Evolutionary conservation across 1,284 basidiomycete genomes (phyloP), one percentile per base, ranked within the genome.

Genomic region (Mrakiaceae sp.): DNA sequence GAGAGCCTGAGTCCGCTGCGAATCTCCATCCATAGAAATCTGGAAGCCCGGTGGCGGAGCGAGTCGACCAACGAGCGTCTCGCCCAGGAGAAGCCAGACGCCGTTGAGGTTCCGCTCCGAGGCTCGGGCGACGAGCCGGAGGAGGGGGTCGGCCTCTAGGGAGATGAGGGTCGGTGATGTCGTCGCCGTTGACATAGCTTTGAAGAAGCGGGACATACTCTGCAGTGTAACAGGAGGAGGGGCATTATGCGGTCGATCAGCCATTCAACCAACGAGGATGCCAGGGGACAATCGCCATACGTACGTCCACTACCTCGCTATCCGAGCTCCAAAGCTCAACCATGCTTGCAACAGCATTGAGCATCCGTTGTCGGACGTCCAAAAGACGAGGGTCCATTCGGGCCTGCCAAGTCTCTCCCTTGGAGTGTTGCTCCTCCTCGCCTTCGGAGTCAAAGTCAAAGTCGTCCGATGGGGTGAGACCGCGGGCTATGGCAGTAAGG

Each of bases 51-150:
- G 73, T 5, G 88, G 87, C 2, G 89, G 86, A 68, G 89, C 85
- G 58, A 94, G 80, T 68, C 92, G 87, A 11, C 84, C 81, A 61
- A 88, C 81, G 27, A 94, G 79, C 70, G 88, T 88, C 7, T 84
- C 82, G 3, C 88, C 86, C 0, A 94, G 79, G 10, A 84, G 83
- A 9, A 94, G 79, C 91, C 91, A 95, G 1, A 88, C 82, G 0
- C 86, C 87, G 0, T 86, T 90, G 7, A 89, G 78, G 66, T 86
- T 84, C 46, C 84, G 79, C 69, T 86, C 84, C 3, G 85, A 81
- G 0, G 90, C 90, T 12, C 83, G 73, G 67, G 87, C 90, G 27
- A 93, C 85, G 27, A 92, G 78, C 68, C 84, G 83, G 12, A 95
- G 79, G 2, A 95, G 77, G 0, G 90, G 89, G 2, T 83, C 84